Evolutionary conservation across 2,329 filamentous ascomycete genomes (phyloP).

Genomic region (Epichloe sp.): DNA sequence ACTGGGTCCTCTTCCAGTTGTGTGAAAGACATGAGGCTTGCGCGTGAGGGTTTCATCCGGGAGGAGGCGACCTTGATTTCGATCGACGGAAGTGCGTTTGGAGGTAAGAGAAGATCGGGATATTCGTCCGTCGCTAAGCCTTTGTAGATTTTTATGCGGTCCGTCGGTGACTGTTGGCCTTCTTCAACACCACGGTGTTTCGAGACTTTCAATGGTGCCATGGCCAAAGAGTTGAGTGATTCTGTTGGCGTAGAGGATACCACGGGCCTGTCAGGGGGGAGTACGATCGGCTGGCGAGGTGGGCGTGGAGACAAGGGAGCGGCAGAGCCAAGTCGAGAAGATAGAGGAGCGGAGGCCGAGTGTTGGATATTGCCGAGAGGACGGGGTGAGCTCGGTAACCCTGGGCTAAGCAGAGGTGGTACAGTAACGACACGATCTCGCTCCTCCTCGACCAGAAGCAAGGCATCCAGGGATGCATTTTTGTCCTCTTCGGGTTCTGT

Average conservation of each 20-base stretch:
- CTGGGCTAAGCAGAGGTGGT: slow-evolving; percentile 42
- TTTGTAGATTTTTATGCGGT: slow-evolving; percentile 49
- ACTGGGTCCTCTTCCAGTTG: slow-evolving; percentile 84
- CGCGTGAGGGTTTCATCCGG: slow-evolving; percentile 80
- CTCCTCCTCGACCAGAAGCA: slow-evolving; percentile 29
- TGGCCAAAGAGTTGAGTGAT: slow-evolving; percentile 3
- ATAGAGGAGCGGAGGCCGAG: slow-evolving; percentile 48
- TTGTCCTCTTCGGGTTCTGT: background rate
- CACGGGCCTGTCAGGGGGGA: slow-evolving; percentile 57
- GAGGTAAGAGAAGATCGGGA: slow-evolving; percentile 71
- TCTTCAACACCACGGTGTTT: slow-evolving; percentile 2
- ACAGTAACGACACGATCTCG: slow-evolving; percentile 21
- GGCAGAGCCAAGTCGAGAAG: slow-evolving; percentile 36
- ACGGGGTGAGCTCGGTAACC: slow-evolving; percentile 46
- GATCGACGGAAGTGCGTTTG: slow-evolving; percentile 78
- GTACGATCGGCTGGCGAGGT: slow-evolving; percentile 58
- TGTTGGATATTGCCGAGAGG: slow-evolving; percentile 37
- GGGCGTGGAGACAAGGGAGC: slow-evolving; percentile 58
- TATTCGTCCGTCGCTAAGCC: slow-evolving; percentile 77
- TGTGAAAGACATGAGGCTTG: slow-evolving; percentile 68
- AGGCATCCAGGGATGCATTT: slow-evolving; percentile 35
- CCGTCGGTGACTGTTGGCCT: slow-evolving; percentile 15
- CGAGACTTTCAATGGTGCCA: slow-evolving; percentile 2
- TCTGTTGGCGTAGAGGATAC: slow-evolving; percentile 31
- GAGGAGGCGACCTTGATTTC: slow-evolving; percentile 83